Percentiles rank a stretch among this genome's conserved stretches.
Conservation (phyloP, 805 yeast species). For the Priceomyces castillae region DNA sequence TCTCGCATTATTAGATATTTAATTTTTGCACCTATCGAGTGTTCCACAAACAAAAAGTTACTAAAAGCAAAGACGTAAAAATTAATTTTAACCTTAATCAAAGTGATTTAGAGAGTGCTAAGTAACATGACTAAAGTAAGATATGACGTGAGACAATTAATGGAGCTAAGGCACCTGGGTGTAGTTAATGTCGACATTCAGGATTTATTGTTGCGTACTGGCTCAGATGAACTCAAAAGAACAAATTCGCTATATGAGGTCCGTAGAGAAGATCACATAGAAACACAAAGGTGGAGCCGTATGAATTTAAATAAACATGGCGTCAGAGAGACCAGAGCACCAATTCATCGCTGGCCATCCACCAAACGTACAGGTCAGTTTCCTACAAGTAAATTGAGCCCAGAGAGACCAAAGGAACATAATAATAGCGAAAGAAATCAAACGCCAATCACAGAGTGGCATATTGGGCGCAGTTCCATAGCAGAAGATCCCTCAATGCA, state of each 20-base stretch:
- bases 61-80: neutral
- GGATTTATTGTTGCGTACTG: neutral
- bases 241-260: neutral
- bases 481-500: neutral
- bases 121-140: neutral
- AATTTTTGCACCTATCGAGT: conserved; percentile 5
- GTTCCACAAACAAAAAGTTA: conserved; percentile 3
- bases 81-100: neutral
- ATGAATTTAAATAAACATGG: neutral
- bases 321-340: neutral
- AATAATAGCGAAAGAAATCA: neutral
- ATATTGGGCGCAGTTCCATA: neutral
- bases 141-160: neutral
- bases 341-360: neutral
- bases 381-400: neutral
- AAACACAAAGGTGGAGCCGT: neutral
- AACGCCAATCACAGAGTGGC: neutral
- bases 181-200: neutral
- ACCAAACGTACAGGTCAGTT: neutral
- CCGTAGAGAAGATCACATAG: neutral
- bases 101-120: too few species aligned
- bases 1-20: neutral
- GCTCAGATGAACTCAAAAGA: neutral
- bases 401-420: too few species aligned
- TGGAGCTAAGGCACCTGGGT: neutral